Base-by-base conservation (phyloP, 805 yeast genomes). In the Yarrowia sp. region DNA sequence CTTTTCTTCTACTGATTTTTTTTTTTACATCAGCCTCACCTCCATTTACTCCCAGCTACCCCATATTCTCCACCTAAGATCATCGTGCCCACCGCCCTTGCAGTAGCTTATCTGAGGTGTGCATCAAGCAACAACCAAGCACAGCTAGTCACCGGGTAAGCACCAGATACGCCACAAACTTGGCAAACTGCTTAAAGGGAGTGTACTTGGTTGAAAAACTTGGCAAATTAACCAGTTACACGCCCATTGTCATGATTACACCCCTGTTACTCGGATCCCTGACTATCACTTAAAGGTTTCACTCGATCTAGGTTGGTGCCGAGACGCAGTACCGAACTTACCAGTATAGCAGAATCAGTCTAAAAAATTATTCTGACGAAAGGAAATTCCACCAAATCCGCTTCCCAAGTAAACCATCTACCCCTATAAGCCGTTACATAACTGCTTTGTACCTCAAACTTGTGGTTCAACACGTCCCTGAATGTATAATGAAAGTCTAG, bases 41-140 rank as follows among this genome's bases (percentile, higher is more conserved):
- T 26, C 24, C 49, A 21, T 16, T 19, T 38, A 7, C 41, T 17
- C 21, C 43, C 8, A 4, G n/a, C 46, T 21, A 24, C 48, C 32
- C 32, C 48, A 43, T 43, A 24, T 9, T 41, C 48, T 24, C 48
- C 32, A 24, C 48, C 26, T 22, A 22, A 22, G 46, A 41, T 46
- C 52, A 28, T 17, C 52, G n/a, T 12, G 36, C 35, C 52, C 52
- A 46, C 52, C 36, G 36, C 35, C 52, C 52, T 17, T 46, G 52
- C 52, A 46, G 52, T 46, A 46, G 52, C 52, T 28, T 46, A 46
- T 46, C 52, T 46, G 32, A 24, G 3, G 17, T 19, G 24, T 40
- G 7, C 16, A 10, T 33, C 46, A 21, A 41, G 28, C 46, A 21
- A n/a, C 40, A 16, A 21, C 11, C 32, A 24, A 40, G 44, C 44